A percentile compares a stretch with the other conserved stretches of the same genome.
Evolutionary conservation across 139 green algal species (phyloP).

Genomic region (Bryopsis sp.): DNA sequence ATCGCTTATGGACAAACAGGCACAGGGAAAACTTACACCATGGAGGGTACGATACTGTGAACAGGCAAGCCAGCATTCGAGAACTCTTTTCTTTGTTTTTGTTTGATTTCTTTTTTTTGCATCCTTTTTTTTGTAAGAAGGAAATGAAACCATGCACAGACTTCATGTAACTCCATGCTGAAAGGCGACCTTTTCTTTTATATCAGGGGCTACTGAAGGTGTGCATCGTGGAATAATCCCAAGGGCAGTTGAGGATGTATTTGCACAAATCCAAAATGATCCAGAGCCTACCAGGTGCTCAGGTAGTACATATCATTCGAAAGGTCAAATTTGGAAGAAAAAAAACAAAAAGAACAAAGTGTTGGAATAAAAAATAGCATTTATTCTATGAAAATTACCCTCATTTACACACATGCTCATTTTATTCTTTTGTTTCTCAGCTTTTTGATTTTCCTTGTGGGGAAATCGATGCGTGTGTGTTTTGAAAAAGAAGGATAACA

Average conservation of each 20-base stretch:
- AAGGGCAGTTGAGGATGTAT: conserved; percentile 84
- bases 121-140: too few species aligned
- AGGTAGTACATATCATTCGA: not conserved
- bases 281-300: conserved; percentile 43
- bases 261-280: conserved; percentile 80
- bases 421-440: too few species aligned
- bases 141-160: too few species aligned
- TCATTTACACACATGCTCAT: too few species aligned
- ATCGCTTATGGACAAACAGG: conserved; percentile 86
- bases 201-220: conserved; percentile 12
- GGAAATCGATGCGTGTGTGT: conserved; percentile 21
- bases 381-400: too few species aligned
- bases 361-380: not conserved
- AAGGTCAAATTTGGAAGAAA: not conserved
- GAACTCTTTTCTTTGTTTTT: too few species aligned
- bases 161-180: too few species aligned
- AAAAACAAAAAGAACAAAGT: not conserved
- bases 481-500: not conserved
- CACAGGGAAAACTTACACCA: conserved; percentile 86
- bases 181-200: too few species aligned
- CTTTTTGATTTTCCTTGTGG: too few species aligned
- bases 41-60: conserved; percentile 66
- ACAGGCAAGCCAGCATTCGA: too few species aligned
- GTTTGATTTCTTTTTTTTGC: too few species aligned
- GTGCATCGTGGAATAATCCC: conserved; percentile 8